These are phyloP conservation scores for Daldinia loculata DNA, from an alignment of 495 filamentous ascomycete genomes.

Conservation along the genomic window DNA sequence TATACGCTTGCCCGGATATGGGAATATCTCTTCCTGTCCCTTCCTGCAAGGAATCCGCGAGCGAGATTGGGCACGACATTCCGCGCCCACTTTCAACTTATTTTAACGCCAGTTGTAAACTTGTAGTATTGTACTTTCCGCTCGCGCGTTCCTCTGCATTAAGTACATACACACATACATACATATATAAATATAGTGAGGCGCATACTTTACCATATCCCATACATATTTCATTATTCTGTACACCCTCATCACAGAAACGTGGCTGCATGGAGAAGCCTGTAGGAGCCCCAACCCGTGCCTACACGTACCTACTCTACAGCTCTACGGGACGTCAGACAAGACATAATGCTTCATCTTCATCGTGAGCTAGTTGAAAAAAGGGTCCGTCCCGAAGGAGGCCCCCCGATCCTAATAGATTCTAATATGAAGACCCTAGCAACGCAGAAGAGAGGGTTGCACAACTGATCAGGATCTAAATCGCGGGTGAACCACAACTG, in stretches of 20 bases:
- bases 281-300: slow-evolving; percentile 8
- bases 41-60: slow-evolving; percentile 34
- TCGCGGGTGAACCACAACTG: background rate
- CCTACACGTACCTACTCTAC: slow-evolving; percentile 9
- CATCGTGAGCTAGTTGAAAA: background rate
- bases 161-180: background rate
- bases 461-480: slow-evolving; percentile 4
- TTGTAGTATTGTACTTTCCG: slow-evolving; percentile 9
- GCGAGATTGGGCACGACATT: slow-evolving; percentile 43
- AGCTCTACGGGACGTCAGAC: background rate
- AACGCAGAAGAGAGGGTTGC: background rate
- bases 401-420: background rate
- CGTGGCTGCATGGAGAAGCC: slow-evolving; percentile 30
- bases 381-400: slow-evolving; percentile 1
- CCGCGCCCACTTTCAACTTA: slow-evolving; percentile 18
- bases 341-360: background rate
- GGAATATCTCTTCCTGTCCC: slow-evolving; percentile 30
- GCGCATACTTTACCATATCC: slow-evolving; percentile 1
- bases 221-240: slow-evolving; percentile 11
- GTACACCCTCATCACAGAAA: slow-evolving; percentile 29
- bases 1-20: slow-evolving; percentile 23
- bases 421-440: background rate
- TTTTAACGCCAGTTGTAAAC: slow-evolving; percentile 36
- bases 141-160: background rate
- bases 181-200: background rate